Base-by-base conservation (phyloP, 768 basidiomycete species). In the Auriculariales sp. region DNA sequence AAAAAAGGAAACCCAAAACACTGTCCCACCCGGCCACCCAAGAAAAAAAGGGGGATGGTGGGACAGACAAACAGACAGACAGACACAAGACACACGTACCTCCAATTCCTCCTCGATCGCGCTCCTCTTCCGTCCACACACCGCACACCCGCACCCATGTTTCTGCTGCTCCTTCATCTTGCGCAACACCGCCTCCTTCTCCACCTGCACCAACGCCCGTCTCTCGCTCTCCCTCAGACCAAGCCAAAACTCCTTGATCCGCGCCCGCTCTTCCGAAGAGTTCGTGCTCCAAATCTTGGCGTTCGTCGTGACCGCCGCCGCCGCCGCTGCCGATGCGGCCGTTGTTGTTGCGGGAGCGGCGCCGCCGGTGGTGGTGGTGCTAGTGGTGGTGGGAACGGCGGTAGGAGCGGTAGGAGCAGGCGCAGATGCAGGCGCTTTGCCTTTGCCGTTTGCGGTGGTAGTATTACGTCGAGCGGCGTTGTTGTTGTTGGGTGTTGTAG, bases 91-190 rank as follows among this genome's bases (percentile, higher is more conserved):
- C n/a, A n/a, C n/a, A n/a, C n/a, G n/a, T 72, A 92, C 89, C 75
- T 98, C 91, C 68, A 99, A 85, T 75, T 99, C 95, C 72, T 93
- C 89, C 74, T 99, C 95, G 73, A 99, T 97, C 55, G 93, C 93
- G 72, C 85, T 83, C 59, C 94, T 84, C 75, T 99, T 99, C 63
- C 94, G 72, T 49, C 93, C 91, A 70, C 94, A 94, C 29, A 97
- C 88, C 32, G 93, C 91, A 71, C 94, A 94, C 53, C 81, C 81
- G 63, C 95, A 99, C 53, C 81, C 83, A 63, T 97, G 91, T 61
- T 88, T 85, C 76, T 97, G 92, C 71, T 97, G 89, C 67, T 99
- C 95, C 72, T 98, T 98, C 92, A 99, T 99, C 78, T 98, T 98
- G 67, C 78, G 79, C 52, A 98, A 69, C 28, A 98, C 94, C 24